These are phyloP conservation scores for Melanogaster broomeanus DNA, from an alignment of 768 basidiomycete genomes.

Conservation along the genomic window DNA sequence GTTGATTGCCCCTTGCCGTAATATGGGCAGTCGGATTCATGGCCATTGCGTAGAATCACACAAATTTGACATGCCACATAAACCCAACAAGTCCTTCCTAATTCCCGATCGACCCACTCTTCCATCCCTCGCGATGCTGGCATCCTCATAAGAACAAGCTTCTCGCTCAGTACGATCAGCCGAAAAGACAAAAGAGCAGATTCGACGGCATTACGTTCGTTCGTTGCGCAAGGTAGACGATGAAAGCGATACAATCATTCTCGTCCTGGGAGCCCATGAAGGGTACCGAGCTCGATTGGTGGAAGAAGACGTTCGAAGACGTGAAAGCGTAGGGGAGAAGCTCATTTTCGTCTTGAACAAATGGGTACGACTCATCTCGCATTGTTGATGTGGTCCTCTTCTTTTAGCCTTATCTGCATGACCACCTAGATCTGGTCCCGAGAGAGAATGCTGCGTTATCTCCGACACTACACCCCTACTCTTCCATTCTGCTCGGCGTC, in stretches of 20 bases:
- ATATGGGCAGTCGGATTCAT: neutral
- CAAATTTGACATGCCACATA: conserved; percentile 27
- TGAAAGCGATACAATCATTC: conserved; percentile 88
- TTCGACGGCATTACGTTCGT: conserved; percentile 73
- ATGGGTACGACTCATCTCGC: conserved; percentile 61
- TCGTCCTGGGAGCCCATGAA: conserved; percentile 90
- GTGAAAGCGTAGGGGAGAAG: conserved; percentile 88
- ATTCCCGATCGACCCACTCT: conserved; percentile 46
- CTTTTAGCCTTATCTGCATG: neutral
- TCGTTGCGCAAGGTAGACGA: conserved; percentile 91
- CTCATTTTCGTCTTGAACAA: conserved; percentile 96
- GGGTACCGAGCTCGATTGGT: conserved; percentile 90
- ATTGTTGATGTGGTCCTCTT: neutral
- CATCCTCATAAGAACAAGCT: conserved; percentile 28
- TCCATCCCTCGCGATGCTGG: conserved; percentile 57
- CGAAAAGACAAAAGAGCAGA: conserved; percentile 65
- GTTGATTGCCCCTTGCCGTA: conserved; percentile 2
- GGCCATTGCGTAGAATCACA: conserved; percentile 18
- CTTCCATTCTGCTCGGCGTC: conserved; percentile 86
- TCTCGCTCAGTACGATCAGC: conserved; percentile 32
- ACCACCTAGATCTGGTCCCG: conserved; percentile 77
- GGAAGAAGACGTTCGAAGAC: conserved; percentile 88
- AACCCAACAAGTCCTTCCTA: conserved; percentile 22
- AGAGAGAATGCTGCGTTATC: conserved; percentile 81
- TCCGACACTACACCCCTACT: conserved; percentile 92